Evolutionary conservation across 2,329 filamentous ascomycete species (phyloP), one percentile per base, ranked within the genome.

Genomic region (Claviceps quebecensis): DNA sequence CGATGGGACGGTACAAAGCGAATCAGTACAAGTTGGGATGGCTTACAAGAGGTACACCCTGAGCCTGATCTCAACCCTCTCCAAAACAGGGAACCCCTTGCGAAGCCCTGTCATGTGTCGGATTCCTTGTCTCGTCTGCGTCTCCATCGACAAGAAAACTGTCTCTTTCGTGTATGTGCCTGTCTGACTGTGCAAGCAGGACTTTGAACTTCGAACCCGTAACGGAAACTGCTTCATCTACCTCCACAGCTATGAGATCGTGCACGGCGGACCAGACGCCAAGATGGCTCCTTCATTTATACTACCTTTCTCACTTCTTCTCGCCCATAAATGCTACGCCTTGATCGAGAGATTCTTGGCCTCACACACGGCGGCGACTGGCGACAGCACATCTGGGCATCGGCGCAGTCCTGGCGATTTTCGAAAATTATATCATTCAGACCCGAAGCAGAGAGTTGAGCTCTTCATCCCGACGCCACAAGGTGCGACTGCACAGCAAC

Each of bases 211-310:
- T 2, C 90, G 82, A 82, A 73, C 75, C 54, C 70, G 74, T 11
- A 67, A 81, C 55, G 85, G 82, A 14, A 80, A 88, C 60, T 89
- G 85, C 58, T 71, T 80, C 16, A 73, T 90, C 1, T 75, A 89
- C 63, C 70, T 90, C 0, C 82, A 86, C 59, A 76, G 38, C 38
- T 47, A 46, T 17, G 49, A 40, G 14, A 44, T 45, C 19, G 36
- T 36, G 14, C 16, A 68, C n/a, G 72, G 74, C 55, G 82, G 81
- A 40, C 77, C 80, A 51, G 86, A 39, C 4, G 14, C 83, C 3
- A 74, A 72, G 52, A 71, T 79, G 57, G 81, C 81, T 0, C 81
- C 86, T 1, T 80, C 85, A 1, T 84, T 90, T 61, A 79, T 74
- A 54, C 65, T 90, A 1, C 77, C 80, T 0, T 76, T 84, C 48